These are phyloP conservation scores for Bryum argenteum DNA, from an alignment of 225 moss, liverwort and hornwort species.

Conservation along the genomic window DNA sequence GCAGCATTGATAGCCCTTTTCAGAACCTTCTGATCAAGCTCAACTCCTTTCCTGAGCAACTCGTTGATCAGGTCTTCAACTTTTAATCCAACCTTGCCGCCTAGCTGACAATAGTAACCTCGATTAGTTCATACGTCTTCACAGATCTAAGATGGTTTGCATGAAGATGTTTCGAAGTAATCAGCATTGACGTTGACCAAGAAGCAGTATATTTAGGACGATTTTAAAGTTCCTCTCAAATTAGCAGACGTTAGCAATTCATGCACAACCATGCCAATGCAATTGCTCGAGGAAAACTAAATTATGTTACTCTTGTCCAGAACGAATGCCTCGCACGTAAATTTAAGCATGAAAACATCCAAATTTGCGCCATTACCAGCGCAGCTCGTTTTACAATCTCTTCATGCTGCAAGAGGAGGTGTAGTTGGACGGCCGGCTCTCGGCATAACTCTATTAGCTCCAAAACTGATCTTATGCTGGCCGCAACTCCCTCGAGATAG, in stretches of 20 bases:
- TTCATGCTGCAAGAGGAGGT: constrained; percentile 51
- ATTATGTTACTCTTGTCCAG: neutral
- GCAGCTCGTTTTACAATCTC: constrained; percentile 45
- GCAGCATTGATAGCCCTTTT: constrained; percentile 51
- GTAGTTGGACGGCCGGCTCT: constrained; percentile 42
- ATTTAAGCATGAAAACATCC: neutral
- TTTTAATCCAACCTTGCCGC: constrained; percentile 49
- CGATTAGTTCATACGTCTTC: constrained; percentile 10
- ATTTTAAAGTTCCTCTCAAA: neutral
- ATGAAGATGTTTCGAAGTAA: neutral
- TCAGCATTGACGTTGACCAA: neutral
- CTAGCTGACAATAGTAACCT: constrained; percentile 39
- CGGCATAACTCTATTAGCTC: constrained; percentile 46
- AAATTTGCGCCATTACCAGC: constrained; percentile 33
- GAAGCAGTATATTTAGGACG: neutral
- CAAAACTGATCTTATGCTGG: constrained; percentile 37
- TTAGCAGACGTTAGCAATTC: neutral
- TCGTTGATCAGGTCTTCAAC: constrained; percentile 42
- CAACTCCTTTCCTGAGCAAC: constrained; percentile 30
- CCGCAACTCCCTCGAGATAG: constrained; percentile 42
- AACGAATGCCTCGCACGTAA: neutral
- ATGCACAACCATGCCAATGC: neutral
- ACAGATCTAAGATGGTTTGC: neutral
- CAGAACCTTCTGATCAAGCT: constrained; percentile 37
- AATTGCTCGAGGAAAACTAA: neutral